These are phyloP conservation scores for Ceratobasidium sp. DNA, from an alignment of 1,284 basidiomycete genomes.

Conservation along the genomic window DNA sequence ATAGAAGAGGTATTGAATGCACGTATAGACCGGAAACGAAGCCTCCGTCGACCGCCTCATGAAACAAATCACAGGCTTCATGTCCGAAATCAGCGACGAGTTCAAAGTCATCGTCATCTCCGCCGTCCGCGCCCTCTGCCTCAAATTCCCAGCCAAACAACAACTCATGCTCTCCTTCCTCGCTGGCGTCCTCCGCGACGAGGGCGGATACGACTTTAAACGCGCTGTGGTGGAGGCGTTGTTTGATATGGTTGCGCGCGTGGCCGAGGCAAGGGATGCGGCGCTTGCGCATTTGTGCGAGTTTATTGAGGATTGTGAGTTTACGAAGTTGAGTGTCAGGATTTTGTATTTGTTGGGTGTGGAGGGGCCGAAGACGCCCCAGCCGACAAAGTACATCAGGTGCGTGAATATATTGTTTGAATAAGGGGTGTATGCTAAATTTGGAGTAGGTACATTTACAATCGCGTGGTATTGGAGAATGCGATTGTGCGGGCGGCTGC, in stretches of 20 bases:
- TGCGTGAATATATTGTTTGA: not conserved
- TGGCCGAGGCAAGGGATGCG: constrained; percentile 93
- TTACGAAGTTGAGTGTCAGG: constrained; percentile 97
- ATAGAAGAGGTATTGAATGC: constrained; percentile 40
- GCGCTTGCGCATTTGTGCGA: constrained; percentile 99
- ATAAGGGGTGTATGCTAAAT: not conserved
- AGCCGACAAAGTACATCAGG: constrained; percentile 94
- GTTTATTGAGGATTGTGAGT: constrained; percentile 99
- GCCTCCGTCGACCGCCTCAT: constrained; percentile 98
- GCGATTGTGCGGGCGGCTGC: constrained; percentile 98
- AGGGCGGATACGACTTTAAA: constrained; percentile 99
- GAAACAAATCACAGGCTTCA: constrained; percentile 99
- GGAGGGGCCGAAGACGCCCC: constrained; percentile 94
- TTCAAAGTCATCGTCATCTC: constrained; percentile 99
- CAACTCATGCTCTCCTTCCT: constrained; percentile 95
- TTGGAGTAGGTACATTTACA: constrained; percentile 91
- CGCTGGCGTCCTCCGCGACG: constrained; percentile 92
- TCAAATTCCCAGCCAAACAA: constrained; percentile 99
- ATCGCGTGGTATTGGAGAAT: constrained; percentile 98
- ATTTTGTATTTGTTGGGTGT: constrained; percentile 95
- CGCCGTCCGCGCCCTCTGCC: constrained; percentile 95
- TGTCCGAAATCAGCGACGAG: constrained; percentile 99
- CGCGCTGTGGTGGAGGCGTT: constrained; percentile 99
- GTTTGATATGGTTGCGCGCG: constrained; percentile 99
- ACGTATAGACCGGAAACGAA: constrained; percentile 89